Conservation (phyloP, 805 yeast genomes). For the Tetrapisispora iriomotensis region DNA sequence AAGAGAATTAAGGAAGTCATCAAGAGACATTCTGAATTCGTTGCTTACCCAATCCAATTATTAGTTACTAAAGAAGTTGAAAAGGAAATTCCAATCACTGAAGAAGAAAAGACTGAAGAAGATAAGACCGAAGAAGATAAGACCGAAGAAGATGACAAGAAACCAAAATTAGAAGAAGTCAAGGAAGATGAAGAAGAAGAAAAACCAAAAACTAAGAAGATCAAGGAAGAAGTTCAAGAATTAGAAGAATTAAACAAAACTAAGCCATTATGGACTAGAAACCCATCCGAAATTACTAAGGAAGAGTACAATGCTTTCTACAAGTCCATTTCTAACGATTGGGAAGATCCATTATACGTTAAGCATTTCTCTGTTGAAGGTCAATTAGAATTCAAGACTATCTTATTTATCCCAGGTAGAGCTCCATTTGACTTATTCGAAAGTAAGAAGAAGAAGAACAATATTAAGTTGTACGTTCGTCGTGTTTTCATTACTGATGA, state of each 20-base stretch:
- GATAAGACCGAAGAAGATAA: constrained; percentile 30
- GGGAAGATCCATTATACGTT: constrained; percentile 99
- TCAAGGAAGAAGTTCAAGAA: constrained; percentile 90
- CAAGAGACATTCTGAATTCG: constrained; percentile 98
- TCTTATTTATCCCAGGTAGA: constrained; percentile 94
- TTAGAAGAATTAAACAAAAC: constrained; percentile 98
- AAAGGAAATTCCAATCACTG: constrained; percentile 88
- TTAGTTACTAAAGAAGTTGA: constrained; percentile 98
- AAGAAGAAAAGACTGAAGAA: constrained; percentile 33
- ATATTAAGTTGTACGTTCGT: constrained; percentile 97
- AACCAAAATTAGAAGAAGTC: constrained; percentile 57
- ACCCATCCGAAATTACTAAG: constrained; percentile 93
- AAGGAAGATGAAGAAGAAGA: constrained; percentile 55
- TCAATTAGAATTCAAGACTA: constrained; percentile 98
- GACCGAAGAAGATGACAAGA: constrained; percentile 52
- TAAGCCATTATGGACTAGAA: constrained; percentile 99
- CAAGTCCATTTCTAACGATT: constrained; percentile 98
- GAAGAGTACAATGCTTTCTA: constrained; percentile 99
- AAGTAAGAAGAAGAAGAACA: constrained; percentile 97
- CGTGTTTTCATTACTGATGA: constrained; percentile 99
- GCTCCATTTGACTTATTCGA: constrained; percentile 98
- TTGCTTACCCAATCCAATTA: constrained; percentile 96
- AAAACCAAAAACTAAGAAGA: constrained; percentile 72
- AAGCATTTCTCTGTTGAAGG: constrained; percentile 99
- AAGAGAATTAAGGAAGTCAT: constrained; percentile 99